A percentile compares a stretch with the other conserved stretches of the same genome.
phyloP scores from a whole-genome alignment of 768 basidiomycete species.

The Auriscalpium orientale region DNA sequence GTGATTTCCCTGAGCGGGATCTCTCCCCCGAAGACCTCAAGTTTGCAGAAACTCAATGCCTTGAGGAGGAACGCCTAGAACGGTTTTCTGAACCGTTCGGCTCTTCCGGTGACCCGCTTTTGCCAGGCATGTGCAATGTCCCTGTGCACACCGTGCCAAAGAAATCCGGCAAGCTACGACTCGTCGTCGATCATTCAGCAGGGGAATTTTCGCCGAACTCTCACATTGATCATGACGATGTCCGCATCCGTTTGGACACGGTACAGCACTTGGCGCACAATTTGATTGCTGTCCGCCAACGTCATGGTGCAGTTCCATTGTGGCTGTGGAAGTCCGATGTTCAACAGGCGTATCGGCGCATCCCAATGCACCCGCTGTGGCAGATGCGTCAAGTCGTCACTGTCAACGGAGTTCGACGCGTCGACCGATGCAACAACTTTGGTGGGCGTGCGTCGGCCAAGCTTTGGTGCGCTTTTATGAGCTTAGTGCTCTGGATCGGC shows the following conservation, averaged over 20 bases:
- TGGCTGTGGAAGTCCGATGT: conserved; percentile 19
- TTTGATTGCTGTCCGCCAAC: neutral
- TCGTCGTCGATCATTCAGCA: conserved; percentile 34
- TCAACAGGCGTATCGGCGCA: conserved; percentile 17
- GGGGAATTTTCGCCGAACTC: conserved; percentile 30
- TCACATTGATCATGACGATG: conserved; percentile 5
- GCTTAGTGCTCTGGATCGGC: conserved; percentile 33
- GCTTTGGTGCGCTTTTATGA: conserved; percentile 14
- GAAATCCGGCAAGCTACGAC: conserved; percentile 3
- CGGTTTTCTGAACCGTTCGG: conserved; percentile 25
- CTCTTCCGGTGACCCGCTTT: conserved; percentile 26
- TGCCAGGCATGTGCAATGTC: conserved; percentile 37
- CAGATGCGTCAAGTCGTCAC: conserved; percentile 28
- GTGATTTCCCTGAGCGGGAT: conserved; percentile 15
- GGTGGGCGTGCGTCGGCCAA: conserved; percentile 7
- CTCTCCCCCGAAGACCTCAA: neutral
- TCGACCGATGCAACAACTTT: conserved; percentile 30
- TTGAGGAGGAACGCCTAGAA: conserved; percentile 13
- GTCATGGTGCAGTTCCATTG: neutral
- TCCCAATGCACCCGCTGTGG: conserved; percentile 22
- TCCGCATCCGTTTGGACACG: conserved; percentile 24
- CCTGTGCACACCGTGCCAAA: conserved; percentile 35
- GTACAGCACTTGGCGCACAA: conserved; percentile 18
- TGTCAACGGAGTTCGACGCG: conserved; percentile 18
- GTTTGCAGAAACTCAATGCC: neutral